A percentile compares a stretch with the other conserved stretches of the same genome.
phyloP scores from a whole-genome alignment of 352 stramenopile genomes.

The Saprolegnia diclina region DNA sequence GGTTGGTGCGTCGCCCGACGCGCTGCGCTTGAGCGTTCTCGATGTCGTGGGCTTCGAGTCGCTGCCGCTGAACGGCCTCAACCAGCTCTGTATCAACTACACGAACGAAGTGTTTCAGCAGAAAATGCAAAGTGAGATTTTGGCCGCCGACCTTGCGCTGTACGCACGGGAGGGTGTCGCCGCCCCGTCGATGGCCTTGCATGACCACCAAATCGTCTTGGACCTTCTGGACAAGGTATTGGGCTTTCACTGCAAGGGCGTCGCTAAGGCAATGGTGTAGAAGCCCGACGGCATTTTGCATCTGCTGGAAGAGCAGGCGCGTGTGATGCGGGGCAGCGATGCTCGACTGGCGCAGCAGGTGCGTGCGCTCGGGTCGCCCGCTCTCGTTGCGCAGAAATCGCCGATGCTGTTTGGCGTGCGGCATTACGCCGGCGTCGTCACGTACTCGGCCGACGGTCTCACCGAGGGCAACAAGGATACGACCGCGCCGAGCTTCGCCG shows the following conservation, averaged over 20 bases:
- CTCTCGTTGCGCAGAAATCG: constrained; percentile 79
- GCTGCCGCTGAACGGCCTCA: constrained; percentile 84
- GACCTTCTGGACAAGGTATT: constrained; percentile 76
- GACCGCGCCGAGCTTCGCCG: background rate
- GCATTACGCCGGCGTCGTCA: constrained; percentile 79
- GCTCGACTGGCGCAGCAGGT: constrained; percentile 80
- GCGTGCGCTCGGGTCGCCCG: constrained; percentile 56
- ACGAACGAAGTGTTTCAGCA: constrained; percentile 89
- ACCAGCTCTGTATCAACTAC: constrained; percentile 91
- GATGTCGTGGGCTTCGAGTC: constrained; percentile 97
- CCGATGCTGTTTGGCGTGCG: constrained; percentile 72
- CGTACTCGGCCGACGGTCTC: constrained; percentile 70
- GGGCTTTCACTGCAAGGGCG: background rate
- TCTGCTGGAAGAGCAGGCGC: constrained; percentile 94
- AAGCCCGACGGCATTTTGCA: constrained; percentile 79
- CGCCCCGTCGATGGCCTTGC: constrained; percentile 35
- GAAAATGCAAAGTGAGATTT: constrained; percentile 90
- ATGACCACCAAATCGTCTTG: constrained; percentile 87
- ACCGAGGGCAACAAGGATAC: constrained; percentile 85
- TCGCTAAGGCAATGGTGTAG: background rate
- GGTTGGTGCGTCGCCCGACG: constrained; percentile 69
- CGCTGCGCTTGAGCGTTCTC: constrained; percentile 86
- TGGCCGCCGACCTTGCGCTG: constrained; percentile 52
- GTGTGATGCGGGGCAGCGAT: constrained; percentile 80
- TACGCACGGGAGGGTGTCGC: constrained; percentile 57